Conservation (phyloP, 192 early-diverging fungal species). For the Backusella psychrophila region DNA sequence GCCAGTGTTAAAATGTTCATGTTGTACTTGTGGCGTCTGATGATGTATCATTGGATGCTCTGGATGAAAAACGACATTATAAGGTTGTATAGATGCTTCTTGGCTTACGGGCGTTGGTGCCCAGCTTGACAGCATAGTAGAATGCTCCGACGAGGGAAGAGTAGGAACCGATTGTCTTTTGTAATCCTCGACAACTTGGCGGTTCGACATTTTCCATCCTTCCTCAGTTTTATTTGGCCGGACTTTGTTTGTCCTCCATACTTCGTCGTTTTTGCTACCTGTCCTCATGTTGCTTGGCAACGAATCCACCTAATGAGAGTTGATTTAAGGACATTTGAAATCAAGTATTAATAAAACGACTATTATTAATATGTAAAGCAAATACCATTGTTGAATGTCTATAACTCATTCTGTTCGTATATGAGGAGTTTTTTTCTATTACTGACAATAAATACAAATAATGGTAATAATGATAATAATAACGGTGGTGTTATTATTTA, state of each 20-base stretch:
- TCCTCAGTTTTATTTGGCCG: not conserved
- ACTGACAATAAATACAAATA: not conserved
- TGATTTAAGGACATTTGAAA: not conserved
- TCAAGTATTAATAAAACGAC: not conserved
- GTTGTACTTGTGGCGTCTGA: not conserved
- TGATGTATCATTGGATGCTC: not conserved
- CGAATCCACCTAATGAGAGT: not conserved
- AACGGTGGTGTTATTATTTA: not conserved
- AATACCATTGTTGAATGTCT: not conserved
- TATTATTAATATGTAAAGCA: not conserved
- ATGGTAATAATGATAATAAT: not conserved
- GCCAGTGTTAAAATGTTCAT: not conserved
- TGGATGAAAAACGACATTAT: not conserved
- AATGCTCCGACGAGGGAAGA: not conserved
- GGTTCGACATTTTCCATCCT: conserved; percentile 8
- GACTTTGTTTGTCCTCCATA: conserved; percentile 9
- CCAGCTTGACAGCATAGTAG: not conserved
- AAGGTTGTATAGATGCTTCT: not conserved
- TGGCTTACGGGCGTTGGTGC: not conserved
- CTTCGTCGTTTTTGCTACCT: not conserved
- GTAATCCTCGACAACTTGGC: not conserved
- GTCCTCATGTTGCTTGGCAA: not conserved
- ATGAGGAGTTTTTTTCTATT: not conserved
- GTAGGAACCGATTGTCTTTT: conserved; percentile 1
- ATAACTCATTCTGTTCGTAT: not conserved